A percentile compares a stretch with the other conserved stretches of the same genome.
These are phyloP conservation scores for Amphichorda felina DNA, from an alignment of 2,329 filamentous ascomycete genomes.

Conservation along the genomic window DNA sequence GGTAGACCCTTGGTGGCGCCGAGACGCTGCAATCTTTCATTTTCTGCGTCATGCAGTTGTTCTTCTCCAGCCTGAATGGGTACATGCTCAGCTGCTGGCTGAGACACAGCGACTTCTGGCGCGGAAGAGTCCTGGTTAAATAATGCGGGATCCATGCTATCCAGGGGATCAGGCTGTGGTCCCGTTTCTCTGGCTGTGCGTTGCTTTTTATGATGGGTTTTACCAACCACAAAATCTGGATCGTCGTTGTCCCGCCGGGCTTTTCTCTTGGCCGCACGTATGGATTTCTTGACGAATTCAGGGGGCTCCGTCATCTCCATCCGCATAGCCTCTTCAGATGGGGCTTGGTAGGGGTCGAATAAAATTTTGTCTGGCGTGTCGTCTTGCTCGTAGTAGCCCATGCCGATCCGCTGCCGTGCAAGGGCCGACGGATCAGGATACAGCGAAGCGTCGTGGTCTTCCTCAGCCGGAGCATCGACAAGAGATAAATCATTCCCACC, in stretches of 20 bases:
- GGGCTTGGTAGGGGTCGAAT: conserved; percentile 46
- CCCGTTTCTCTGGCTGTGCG: conserved; percentile 8
- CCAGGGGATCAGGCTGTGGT: conserved; percentile 15
- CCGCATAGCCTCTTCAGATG: conserved; percentile 29
- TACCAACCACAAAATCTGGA: conserved; percentile 38
- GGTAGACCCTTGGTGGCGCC: conserved; percentile 9
- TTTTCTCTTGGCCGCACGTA: conserved; percentile 40
- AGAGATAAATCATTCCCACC: neutral
- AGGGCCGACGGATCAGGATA: conserved; percentile 39
- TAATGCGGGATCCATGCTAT: conserved; percentile 41
- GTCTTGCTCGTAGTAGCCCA: conserved; percentile 50
- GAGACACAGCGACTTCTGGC: conserved; percentile 10
- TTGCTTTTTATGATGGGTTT: conserved; percentile 29
- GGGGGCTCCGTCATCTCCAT: conserved; percentile 34
- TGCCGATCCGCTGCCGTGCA: conserved; percentile 38
- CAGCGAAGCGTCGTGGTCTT: conserved; percentile 17
- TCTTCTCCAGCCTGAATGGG: conserved; percentile 5
- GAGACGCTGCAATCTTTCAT: conserved; percentile 1
- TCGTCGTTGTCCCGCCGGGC: conserved; percentile 39
- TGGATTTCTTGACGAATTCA: conserved; percentile 42
- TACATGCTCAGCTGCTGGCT: conserved; percentile 5
- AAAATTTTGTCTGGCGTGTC: conserved; percentile 45
- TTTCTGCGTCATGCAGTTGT: conserved; percentile 6
- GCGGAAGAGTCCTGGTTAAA: conserved; percentile 16
- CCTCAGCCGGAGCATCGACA: conserved; percentile 9